Evolutionary conservation across 805 yeast species (phyloP), one percentile per base, ranked within the genome.

Genomic region (Maudiozyma pseudohumilis): DNA sequence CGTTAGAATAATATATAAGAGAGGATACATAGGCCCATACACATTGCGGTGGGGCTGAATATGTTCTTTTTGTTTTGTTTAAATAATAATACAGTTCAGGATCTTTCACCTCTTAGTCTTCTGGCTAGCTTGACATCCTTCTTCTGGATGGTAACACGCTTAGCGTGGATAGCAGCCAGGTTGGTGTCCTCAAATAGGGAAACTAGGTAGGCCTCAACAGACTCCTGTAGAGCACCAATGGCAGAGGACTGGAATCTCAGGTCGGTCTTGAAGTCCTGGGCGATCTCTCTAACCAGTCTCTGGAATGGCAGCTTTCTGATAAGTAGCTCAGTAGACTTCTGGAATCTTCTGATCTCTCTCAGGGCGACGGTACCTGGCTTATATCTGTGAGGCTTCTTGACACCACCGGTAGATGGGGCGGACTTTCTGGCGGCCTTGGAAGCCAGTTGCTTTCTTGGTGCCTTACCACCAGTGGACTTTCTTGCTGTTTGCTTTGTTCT

Each of bases 91-190:
- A 28, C 31, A 28, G 15, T 19, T 26, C 75, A 82, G 53, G 89
- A 75, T 79, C 92, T 80, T 73, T 83, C 94, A 68, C 96, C 97
- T 71, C 96, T 81, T 65, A 89, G 78, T 74, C 97, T 83, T 73
- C 96, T 83, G 51, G 96, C 97, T 61, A 89, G 75, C 63, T 87
- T 95, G 64, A 89, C 84, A 67, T 89, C 98, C 73, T 87, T 88
- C 85, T 87, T 88, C 76, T 86, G 95, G 61, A 89, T 86, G 49
- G 98, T 89, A 55, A 89, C 97, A 71, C 98, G 82, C 79, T 92
- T 89, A 59, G 97, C 98, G 69, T 89, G 98, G 53, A 87, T 85
- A 49, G 96, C 96, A 72, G 96, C 89, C 72, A 89, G 76, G 75
- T 88, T 88, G 50, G 97, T 89, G 68, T 89, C 97, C 73, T 89